Percentiles rank a stretch among this genome's conserved stretches.
Evolutionary conservation across 768 basidiomycete species (phyloP).

Genomic region (Polyporus arcularius): DNA sequence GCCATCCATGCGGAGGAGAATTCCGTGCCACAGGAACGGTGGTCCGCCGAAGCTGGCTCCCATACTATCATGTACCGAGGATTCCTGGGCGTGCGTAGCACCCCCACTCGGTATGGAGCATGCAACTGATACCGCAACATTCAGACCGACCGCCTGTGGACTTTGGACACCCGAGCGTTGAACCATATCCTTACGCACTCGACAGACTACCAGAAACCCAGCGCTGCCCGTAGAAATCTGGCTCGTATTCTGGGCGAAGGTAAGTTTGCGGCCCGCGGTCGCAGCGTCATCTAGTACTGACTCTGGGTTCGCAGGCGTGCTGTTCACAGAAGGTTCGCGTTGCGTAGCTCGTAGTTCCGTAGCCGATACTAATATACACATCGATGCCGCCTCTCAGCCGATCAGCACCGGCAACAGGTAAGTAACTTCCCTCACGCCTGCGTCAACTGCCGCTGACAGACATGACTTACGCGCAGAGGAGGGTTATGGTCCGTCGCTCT

Average conservation of each 20-base stretch:
- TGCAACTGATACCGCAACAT: not conserved
- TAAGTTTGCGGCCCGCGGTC: not conserved
- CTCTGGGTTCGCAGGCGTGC: slow-evolving; percentile 40
- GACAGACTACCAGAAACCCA: slow-evolving; percentile 60
- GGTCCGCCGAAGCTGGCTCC: slow-evolving; percentile 14
- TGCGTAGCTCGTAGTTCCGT: not conserved
- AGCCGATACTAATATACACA: not conserved
- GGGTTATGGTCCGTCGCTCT: slow-evolving; percentile 29
- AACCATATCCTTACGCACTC: slow-evolving; percentile 65
- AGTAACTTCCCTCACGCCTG: no score
- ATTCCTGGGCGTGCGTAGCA: slow-evolving; percentile 7
- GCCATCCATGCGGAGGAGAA: slow-evolving; percentile 39
- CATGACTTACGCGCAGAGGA: slow-evolving; percentile 5
- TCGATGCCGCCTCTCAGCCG: slow-evolving; percentile 13
- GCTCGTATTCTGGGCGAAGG: slow-evolving; percentile 44
- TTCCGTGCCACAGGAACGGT: slow-evolving; percentile 18
- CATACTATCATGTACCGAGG: slow-evolving; percentile 14
- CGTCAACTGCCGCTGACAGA: not conserved
- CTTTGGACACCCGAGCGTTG: slow-evolving; percentile 59
- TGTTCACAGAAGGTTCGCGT: slow-evolving; percentile 41
- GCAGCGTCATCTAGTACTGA: not conserved
- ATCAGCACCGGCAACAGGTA: slow-evolving; percentile 42
- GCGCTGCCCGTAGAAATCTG: slow-evolving; percentile 38
- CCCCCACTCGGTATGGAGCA: not conserved
- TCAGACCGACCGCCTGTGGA: slow-evolving; percentile 15